Evolutionary conservation across 2,329 filamentous ascomycete species (phyloP).

Genomic region (Hypoxylon sp.): DNA sequence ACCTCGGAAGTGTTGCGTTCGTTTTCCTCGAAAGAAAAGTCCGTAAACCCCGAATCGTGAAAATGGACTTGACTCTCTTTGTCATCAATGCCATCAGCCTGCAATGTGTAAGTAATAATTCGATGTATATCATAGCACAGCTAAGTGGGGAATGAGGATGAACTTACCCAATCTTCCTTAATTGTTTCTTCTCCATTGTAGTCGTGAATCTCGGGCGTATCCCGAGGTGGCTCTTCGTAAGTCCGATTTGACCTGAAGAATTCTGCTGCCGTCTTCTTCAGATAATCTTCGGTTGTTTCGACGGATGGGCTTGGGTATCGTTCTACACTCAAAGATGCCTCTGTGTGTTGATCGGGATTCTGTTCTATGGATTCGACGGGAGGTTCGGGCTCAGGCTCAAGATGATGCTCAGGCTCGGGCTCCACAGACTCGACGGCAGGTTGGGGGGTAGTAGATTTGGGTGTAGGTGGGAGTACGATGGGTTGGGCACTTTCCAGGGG

Average conservation of each 20-base stretch:
- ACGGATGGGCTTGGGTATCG: conserved; percentile 2
- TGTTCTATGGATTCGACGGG: too few species aligned
- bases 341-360: too few species aligned
- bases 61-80: conserved; percentile 22
- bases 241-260: conserved; percentile 13
- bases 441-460: too few species aligned
- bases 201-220: too few species aligned
- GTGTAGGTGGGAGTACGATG: not conserved
- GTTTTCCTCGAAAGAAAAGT: conserved; percentile 19
- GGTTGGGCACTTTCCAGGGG: not conserved
- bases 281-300: conserved; percentile 7
- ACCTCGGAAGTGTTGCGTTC: conserved; percentile 22
- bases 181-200: too few species aligned
- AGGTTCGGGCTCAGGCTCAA: too few species aligned
- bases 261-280: too few species aligned
- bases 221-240: not conserved
- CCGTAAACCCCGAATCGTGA: conserved; percentile 19
- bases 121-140: conserved; percentile 1
- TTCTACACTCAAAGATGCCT: too few species aligned
- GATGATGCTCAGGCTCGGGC: too few species aligned
- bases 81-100: conserved; percentile 21
- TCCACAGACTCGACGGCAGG: too few species aligned
- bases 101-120: conserved; percentile 9
- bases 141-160: not conserved
- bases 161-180: conserved; percentile 23